Percentiles rank a stretch among this genome's conserved stretches.
These are phyloP conservation scores for Colletotrichum sp. DNA, from an alignment of 2,329 filamentous ascomycete species.

Conservation along the genomic window DNA sequence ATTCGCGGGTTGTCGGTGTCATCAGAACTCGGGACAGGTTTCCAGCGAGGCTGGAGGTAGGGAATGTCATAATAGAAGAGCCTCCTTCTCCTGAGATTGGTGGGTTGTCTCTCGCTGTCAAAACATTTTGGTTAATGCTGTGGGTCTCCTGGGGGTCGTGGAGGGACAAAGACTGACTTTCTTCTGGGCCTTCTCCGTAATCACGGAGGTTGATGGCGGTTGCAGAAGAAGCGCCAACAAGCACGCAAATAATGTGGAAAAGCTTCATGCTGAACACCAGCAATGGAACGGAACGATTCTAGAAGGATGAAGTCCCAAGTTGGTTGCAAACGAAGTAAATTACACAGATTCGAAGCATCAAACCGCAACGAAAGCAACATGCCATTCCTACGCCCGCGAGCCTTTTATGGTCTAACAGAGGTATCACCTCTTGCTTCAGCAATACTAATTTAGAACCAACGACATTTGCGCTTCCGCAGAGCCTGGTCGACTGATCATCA, in stretches of 20 bases:
- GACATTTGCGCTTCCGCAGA: too few relatives aligned
- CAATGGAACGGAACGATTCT: too few relatives aligned
- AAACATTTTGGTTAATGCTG: rapidly evolving
- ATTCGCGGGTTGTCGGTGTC: neutral
- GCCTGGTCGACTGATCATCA: too few relatives aligned
- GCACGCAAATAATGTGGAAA: rapidly evolving
- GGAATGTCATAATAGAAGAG: rapidly evolving
- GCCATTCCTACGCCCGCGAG: too few relatives aligned
- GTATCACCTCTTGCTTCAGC: too few relatives aligned
- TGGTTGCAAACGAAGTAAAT: too few relatives aligned
- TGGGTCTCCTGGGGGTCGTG: rapidly evolving
- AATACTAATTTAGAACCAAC: too few relatives aligned
- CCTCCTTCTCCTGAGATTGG: rapidly evolving
- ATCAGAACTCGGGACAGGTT: neutral
- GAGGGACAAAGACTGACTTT: rapidly evolving
- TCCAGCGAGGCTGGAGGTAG: neutral
- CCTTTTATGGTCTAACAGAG: too few relatives aligned
- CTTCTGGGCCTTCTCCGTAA: too few relatives aligned
- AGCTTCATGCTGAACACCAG: neutral
- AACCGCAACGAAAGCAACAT: too few relatives aligned
- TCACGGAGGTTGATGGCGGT: rapidly evolving
- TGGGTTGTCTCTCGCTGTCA: neutral
- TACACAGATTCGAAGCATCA: too few relatives aligned
- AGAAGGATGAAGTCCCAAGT: too few relatives aligned
- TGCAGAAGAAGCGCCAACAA: neutral